Conservation (phyloP, 2,329 filamentous ascomycete genomes). For the Aspergillus aculeatus region DNA sequence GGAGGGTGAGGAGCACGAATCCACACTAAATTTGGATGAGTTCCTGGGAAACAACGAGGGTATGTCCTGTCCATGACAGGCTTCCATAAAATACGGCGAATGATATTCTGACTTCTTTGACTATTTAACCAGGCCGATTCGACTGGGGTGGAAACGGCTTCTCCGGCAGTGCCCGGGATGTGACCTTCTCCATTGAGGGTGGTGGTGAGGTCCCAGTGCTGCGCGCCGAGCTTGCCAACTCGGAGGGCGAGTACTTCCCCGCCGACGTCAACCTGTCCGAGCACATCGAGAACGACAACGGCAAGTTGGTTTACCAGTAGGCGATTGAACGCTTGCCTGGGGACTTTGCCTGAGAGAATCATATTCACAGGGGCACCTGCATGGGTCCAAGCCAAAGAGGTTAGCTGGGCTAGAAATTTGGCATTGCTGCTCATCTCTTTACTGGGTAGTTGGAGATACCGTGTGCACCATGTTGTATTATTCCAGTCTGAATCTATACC, state of each 20-base stretch:
- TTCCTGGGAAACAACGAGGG: constrained; percentile 18
- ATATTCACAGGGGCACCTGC: neutral
- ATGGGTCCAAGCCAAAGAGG: neutral
- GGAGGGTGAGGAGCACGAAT: constrained; percentile 1
- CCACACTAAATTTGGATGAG: constrained; percentile 10
- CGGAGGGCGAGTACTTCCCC: neutral
- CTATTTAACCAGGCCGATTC: constrained; percentile 11
- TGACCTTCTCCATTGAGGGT: constrained; percentile 17
- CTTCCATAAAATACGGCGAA: neutral
- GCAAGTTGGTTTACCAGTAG: constrained; percentile 5
- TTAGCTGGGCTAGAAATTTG: neutral
- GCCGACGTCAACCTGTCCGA: constrained; percentile 19
- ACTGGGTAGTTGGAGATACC: neutral
- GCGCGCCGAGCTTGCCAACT: constrained; percentile 9
- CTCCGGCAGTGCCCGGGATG: constrained; percentile 9
- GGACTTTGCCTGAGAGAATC: neutral
- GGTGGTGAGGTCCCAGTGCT: constrained; percentile 17
- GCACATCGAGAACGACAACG: constrained; percentile 13
- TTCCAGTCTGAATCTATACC: neutral
- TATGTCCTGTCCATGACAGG: neutral
- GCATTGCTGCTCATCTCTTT: neutral
- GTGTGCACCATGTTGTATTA: neutral
- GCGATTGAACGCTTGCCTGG: neutral
- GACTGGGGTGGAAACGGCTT: constrained; percentile 17
- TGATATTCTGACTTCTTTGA: neutral